A percentile compares a stretch with the other conserved stretches of the same genome.
phyloP scores from a whole-genome alignment of 2,329 filamentous ascomycete species.

The Exophiala alcalophila region DNA sequence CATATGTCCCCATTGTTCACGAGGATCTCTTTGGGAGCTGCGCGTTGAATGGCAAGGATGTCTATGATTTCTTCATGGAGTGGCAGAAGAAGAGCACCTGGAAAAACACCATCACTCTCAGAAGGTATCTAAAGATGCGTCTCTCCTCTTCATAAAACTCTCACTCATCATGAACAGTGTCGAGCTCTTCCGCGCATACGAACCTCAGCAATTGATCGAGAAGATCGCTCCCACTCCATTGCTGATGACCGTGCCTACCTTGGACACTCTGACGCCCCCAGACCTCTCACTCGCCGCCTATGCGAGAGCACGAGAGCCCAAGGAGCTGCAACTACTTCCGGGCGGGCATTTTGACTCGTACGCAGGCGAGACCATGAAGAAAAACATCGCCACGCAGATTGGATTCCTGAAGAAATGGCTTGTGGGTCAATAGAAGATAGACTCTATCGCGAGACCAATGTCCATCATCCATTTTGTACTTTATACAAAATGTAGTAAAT shows the following conservation, averaged over 20 bases:
- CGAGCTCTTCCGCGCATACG: constrained; percentile 17
- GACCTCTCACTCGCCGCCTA: constrained; percentile 37
- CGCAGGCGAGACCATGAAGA: constrained; percentile 28
- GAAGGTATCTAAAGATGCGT: constrained; percentile 21
- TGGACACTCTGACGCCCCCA: constrained; percentile 35
- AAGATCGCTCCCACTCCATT: constrained; percentile 40
- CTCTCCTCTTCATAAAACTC: too few species aligned
- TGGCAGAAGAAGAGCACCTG: constrained; percentile 36
- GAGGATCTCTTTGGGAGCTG: too few species aligned
- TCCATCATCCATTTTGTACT: too few species aligned
- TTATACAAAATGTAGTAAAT: too few species aligned
- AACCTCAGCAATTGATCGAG: constrained; percentile 32
- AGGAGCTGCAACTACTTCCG: constrained; percentile 37
- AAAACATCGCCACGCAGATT: constrained; percentile 33
- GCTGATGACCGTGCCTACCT: constrained; percentile 36
- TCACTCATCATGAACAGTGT: too few species aligned
- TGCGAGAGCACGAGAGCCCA: constrained; percentile 38
- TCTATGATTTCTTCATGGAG: constrained; percentile 34
- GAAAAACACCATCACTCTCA: constrained; percentile 41
- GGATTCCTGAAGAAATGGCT: constrained; percentile 33
- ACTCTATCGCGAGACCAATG: too few species aligned
- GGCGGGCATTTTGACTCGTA: constrained; percentile 43
- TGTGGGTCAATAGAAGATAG: background rate
- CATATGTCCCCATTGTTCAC: too few species aligned
- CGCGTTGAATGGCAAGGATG: too few species aligned